phyloP scores from a whole-genome alignment of 108 stramenopile species.

The Nannochloropsis gaditana region DNA sequence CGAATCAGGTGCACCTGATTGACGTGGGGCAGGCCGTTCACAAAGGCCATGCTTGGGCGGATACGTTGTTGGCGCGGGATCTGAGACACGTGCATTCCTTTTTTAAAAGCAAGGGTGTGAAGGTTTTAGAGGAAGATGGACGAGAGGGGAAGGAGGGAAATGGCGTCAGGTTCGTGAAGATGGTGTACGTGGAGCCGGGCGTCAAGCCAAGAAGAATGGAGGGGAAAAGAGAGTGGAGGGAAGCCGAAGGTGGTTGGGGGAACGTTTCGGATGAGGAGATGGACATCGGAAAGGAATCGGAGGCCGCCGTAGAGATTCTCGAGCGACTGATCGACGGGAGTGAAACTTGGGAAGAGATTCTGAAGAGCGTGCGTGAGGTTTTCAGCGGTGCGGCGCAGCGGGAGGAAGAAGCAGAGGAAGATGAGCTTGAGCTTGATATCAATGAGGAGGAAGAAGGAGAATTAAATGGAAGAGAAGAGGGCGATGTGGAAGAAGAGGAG shows the following conservation, averaged over 20 bases:
- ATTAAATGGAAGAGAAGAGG: neutral
- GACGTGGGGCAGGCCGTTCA: conserved; percentile 45
- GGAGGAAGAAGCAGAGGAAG: neutral
- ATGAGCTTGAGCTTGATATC: neutral
- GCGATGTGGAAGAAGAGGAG: neutral
- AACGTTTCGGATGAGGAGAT: neutral
- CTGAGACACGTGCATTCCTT: neutral
- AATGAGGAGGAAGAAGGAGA: conserved; percentile 13
- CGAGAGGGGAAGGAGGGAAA: neutral
- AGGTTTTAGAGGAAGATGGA: neutral
- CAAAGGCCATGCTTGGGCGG: conserved; percentile 27
- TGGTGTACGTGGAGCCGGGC: neutral
- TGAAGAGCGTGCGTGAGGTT: neutral
- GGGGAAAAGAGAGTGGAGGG: neutral
- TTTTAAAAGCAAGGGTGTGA: neutral
- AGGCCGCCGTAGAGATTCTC: neutral
- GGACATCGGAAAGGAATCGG: neutral
- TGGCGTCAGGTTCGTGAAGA: neutral
- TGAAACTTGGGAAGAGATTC: neutral
- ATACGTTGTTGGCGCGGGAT: conserved; percentile 23
- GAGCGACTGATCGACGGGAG: conserved; percentile 21
- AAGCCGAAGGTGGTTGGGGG: neutral
- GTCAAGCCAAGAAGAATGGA: neutral
- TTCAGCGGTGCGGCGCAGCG: neutral
- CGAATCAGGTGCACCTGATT: conserved; percentile 30